Base-by-base conservation (phyloP, 2,329 filamentous ascomycete genomes). In the Plectosphaerella cucumerina region DNA sequence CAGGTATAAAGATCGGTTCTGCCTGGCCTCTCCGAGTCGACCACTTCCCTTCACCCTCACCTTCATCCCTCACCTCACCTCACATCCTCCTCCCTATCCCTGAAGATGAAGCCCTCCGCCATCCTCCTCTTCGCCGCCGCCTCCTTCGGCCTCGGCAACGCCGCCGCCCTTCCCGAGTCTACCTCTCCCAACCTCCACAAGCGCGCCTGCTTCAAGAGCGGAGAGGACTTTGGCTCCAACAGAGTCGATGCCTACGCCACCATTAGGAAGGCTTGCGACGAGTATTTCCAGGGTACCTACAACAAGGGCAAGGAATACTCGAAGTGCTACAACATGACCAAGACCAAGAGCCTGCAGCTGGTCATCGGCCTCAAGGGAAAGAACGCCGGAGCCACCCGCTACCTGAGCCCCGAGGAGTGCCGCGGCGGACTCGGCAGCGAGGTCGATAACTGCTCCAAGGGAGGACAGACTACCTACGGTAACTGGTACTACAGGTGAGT, bases 401-500 rank as follows among this genome's bases (percentile, higher is more conserved):
- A n/a, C 8, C 14, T 50, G 9, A 31, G 48, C 43, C 2, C 26
- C 6, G 31, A 22, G 34, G 49, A 51, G 49, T 51, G 49, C 44
- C 33, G 20, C 17, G 21, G 42, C 18, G 49, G 49, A 8, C 18
- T 51, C 6, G 31, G 17, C 15, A 51, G 47, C 12, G 43, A 51
- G 44, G 41, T 51, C 22, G 18, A 21, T 9, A 37, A 42, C 21
- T 51, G 49, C 31, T 17, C 6, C 17, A 47, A 33, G 37, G 49
- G 49, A 4, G 49, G 49, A 5, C 43, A 47, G 9, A 51, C 44
- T 14, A 51, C 49, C 22, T 51, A 51, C 12, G 35, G 44, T 5
- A 51, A 47, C 33, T 51, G 49, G 49, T 20, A 39, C 12, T 51
- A 51, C 34, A 35, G 44, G 49, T 47, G 6, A 47, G 49, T 51